Base-by-base conservation (phyloP, 1,139 yeast species). In the Nakaseomyces kungkrabaensis region DNA sequence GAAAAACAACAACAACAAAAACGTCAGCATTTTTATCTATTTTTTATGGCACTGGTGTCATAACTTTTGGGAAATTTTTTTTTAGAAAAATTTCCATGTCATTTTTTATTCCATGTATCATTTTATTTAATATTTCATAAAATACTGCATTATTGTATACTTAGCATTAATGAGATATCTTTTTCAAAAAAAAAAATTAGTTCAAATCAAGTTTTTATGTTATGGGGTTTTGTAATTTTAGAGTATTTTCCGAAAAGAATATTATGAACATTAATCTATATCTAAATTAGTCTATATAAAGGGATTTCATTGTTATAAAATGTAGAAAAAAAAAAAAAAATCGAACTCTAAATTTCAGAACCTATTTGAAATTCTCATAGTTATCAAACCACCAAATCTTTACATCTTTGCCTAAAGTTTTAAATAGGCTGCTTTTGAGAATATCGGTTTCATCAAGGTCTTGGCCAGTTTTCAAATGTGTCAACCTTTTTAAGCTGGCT, bases 381-480 rank as follows among this genome's bases (percentile, higher is more conserved):
- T 26, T 25, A 11, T 38, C 13, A 38, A 38, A 11, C 64, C 64
- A 61, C 65, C 66, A 60, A 17, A 50, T 40, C 4, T 38, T 38
- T 5, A 58, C 66, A 27, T 58, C 60, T 4, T 32, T 49, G 1
- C 66, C 65, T 34, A 63, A 46, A 42, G 57, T 55, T n/a, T 45
- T 46, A 22, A 63, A 52, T 24, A 38, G 31, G 31, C 40, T 37
- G 10, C 40, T 46, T 40, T 47, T 45, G 10, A 22, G 29, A 8
- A 37, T 27, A 22, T 37, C 37, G 22, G 48, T 51, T 27, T 24
- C 27, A 25, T n/a, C 50, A 26, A 36, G 34, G 7, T 24, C 43
- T 48, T 29, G 51, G 7, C 17, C 31, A 38, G 11, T 25, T 38
- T 25, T 38, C 2, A 25, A 25, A 11, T 38, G 29, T 8, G 31